A percentile compares a stretch with the other conserved stretches of the same genome.
Evolutionary conservation across 2,329 filamentous ascomycete genomes (phyloP).

Genomic region (Aspergillus candidus): DNA sequence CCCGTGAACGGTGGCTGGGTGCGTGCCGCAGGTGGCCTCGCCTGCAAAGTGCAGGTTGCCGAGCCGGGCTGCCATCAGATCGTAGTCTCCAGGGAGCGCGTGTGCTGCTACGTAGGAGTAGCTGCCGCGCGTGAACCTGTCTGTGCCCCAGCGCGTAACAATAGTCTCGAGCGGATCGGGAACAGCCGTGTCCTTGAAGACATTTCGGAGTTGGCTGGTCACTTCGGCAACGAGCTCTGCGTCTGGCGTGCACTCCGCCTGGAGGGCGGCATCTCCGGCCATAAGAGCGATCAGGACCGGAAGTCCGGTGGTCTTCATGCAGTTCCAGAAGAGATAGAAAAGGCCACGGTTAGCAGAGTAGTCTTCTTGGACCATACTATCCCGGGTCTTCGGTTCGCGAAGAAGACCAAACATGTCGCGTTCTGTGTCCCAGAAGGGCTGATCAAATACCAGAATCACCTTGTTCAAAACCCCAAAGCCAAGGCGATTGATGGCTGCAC

Average conservation of each 20-base stretch:
- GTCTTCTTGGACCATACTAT: slow-evolving; percentile 71
- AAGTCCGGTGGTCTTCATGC: slow-evolving; percentile 79
- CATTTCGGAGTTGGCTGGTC: slow-evolving; percentile 66
- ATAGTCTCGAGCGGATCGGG: slow-evolving; percentile 78
- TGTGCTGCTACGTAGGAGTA: slow-evolving; percentile 88
- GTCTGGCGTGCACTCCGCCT: slow-evolving; percentile 72
- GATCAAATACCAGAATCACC: slow-evolving; percentile 81
- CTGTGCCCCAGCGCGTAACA: slow-evolving; percentile 85
- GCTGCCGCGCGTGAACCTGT: slow-evolving; percentile 85
- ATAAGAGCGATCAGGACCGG: slow-evolving; percentile 87
- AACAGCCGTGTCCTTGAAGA: slow-evolving; percentile 61
- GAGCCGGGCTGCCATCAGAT: slow-evolving; percentile 76
- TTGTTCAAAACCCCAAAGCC: slow-evolving; percentile 96
- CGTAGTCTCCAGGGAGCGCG: slow-evolving; percentile 82
- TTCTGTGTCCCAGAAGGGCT: slow-evolving; percentile 83
- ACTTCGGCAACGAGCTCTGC: slow-evolving; percentile 74
- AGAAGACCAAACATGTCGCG: slow-evolving; percentile 93
- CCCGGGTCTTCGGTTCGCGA: slow-evolving; percentile 61
- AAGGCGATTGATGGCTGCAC: slow-evolving; percentile 69
- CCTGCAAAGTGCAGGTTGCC: slow-evolving; percentile 93
- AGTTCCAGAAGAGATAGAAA: slow-evolving; percentile 98
- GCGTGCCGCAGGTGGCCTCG: slow-evolving; percentile 91
- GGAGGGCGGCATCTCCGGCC: slow-evolving; percentile 88
- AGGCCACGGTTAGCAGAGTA: slow-evolving; percentile 76
- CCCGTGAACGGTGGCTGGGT: slow-evolving; percentile 94